Evolutionary conservation across 441 rosid species (phyloP).

Genomic region (Populus hybrid): DNA sequence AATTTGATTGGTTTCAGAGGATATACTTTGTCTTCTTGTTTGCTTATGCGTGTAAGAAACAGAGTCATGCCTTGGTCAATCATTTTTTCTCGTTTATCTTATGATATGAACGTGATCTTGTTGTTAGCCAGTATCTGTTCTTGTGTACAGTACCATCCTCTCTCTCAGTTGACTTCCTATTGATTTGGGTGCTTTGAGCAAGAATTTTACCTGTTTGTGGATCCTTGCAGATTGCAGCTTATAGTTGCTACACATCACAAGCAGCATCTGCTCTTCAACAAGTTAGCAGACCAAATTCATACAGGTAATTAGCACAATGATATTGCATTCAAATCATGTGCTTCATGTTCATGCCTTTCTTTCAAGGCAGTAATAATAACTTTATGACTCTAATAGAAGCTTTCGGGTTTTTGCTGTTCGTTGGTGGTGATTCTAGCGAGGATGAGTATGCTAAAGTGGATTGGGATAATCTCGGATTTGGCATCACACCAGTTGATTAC

Average conservation of each 20-base stretch:
- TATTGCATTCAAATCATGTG: background rate
- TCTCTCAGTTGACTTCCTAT: background rate
- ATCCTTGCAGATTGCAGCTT: conserved; percentile 26
- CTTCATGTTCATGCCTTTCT: background rate
- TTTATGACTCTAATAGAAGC: background rate
- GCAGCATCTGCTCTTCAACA: conserved; percentile 20
- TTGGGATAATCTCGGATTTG: conserved; percentile 89
- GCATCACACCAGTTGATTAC: conserved; percentile 61
- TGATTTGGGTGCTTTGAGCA: background rate
- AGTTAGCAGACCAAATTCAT: conserved; percentile 6
- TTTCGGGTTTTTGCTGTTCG: background rate
- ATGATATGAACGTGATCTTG: background rate
- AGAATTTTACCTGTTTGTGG: background rate
- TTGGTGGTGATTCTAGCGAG: conserved; percentile 23
- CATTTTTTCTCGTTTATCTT: background rate
- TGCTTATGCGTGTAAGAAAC: background rate
- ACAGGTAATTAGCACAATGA: conserved; percentile 18
- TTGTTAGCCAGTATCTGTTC: background rate
- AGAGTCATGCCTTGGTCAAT: background rate
- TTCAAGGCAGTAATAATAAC: background rate
- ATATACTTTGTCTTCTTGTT: background rate
- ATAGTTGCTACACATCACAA: conserved; percentile 13
- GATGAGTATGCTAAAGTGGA: conserved; percentile 71
- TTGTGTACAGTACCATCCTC: background rate
- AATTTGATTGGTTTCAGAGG: background rate